A percentile compares a stretch with the other conserved stretches of the same genome.
Conservation (phyloP, 2,329 filamentous ascomycete genomes). For the Fonsecaea pugnacius region DNA sequence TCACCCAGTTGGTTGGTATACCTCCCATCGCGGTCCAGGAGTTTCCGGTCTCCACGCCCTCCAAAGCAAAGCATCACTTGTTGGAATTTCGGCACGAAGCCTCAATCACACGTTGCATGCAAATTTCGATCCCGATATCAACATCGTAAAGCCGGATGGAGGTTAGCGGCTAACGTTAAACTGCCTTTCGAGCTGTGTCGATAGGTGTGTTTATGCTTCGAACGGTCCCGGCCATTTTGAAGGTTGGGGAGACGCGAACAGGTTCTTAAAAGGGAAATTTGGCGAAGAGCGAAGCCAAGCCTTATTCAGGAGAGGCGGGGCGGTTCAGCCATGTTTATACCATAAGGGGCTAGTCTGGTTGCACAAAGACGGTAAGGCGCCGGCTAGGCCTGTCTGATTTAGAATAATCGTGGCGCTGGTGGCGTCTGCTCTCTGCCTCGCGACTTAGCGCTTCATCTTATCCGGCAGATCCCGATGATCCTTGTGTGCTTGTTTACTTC, state of each 20-base stretch:
- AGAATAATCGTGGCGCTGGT: conserved; percentile 7
- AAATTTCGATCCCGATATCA: conserved; percentile 3
- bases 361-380: background rate
- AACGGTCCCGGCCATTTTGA: background rate
- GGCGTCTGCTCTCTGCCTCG: background rate
- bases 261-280: conserved; percentile 10
- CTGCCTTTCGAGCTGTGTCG: background rate
- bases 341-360: background rate
- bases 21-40: background rate
- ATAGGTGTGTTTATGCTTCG: background rate
- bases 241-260: background rate
- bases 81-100: conserved; percentile 1
- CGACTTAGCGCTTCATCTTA: background rate
- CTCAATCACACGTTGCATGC: background rate
- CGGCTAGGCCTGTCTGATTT: background rate
- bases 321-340: background rate
- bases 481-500: background rate
- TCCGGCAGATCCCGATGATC: conserved; percentile 1
- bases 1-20: background rate
- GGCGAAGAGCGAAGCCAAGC: background rate
- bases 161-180: background rate
- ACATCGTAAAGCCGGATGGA: background rate
- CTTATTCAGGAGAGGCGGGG: background rate
- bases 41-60: background rate
- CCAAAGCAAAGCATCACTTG: background rate